Conservation (phyloP, 331 rosid genomes). For the Cydonia oblonga region DNA sequence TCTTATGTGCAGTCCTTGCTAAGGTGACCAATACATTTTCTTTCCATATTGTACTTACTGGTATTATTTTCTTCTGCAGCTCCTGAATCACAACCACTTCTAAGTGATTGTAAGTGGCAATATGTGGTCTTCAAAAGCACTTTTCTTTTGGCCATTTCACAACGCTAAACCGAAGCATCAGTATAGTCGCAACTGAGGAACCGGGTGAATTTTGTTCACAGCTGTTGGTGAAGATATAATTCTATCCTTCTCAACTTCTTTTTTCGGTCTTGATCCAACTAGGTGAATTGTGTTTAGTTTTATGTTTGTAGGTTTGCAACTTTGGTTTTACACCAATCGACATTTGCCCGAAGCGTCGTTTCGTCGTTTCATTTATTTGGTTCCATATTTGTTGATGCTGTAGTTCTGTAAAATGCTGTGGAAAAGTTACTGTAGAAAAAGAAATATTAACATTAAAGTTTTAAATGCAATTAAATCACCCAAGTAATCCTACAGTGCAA, state of each 20-base stretch:
- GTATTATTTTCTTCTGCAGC: constrained; percentile 25
- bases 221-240: background rate
- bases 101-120: constrained; percentile 25
- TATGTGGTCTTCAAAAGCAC: background rate
- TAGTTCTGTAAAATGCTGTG: background rate
- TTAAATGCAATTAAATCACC: too few species aligned
- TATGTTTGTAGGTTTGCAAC: background rate
- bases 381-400: background rate
- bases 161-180: background rate
- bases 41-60: background rate
- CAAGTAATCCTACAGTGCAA: too few species aligned
- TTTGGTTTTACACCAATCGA: background rate
- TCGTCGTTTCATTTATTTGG: background rate
- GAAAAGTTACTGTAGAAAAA: background rate
- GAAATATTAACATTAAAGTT: too few species aligned
- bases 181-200: background rate
- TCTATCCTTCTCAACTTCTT: background rate
- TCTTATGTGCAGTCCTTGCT: background rate
- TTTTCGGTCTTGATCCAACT: background rate
- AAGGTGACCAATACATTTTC: background rate
- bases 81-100: constrained; percentile 44
- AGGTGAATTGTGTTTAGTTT: background rate
- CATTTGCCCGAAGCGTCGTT: background rate
- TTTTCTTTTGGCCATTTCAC: background rate
- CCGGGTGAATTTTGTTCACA: constrained; percentile 7